Percentiles rank a stretch among this genome's conserved stretches.
These are phyloP conservation scores for Capsicum baccatum DNA, from an alignment of 257 asterid species.

Conservation along the genomic window DNA sequence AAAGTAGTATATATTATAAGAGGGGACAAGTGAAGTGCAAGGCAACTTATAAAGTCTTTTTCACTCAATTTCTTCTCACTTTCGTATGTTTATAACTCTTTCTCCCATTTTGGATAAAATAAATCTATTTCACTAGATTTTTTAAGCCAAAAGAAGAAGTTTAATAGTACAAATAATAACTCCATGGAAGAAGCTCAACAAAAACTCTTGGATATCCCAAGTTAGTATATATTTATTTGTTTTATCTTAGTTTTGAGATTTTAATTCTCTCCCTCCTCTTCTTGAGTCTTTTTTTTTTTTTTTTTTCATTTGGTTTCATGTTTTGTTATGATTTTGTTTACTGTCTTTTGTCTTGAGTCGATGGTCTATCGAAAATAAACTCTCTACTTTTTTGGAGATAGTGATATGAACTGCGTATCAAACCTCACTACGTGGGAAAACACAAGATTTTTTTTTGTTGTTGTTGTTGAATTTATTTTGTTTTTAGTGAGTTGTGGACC, in stretches of 20 bases:
- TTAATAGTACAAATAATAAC: background rate
- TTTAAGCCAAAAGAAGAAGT: background rate
- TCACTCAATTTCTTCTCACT: background rate
- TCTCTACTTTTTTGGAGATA: too few relatives aligned
- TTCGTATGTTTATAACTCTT: background rate
- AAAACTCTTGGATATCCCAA: constrained; percentile 4
- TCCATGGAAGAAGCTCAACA: constrained; percentile 16
- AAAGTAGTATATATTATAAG: too few relatives aligned
- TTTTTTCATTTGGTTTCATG: too few relatives aligned
- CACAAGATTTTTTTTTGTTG: too few relatives aligned
- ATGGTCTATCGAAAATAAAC: too few relatives aligned
- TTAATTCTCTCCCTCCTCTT: background rate
- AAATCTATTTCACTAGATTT: background rate
- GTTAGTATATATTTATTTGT: background rate
- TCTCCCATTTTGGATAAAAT: background rate
- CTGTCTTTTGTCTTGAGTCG: too few relatives aligned
- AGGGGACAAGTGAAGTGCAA: background rate
- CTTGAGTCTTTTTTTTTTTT: too few relatives aligned
- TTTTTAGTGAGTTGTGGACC: background rate
- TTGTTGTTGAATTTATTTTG: background rate
- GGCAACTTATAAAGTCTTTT: background rate
- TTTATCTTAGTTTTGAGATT: background rate
- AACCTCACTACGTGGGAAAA: too few relatives aligned
- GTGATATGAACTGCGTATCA: too few relatives aligned
- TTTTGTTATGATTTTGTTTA: too few relatives aligned